Conservation (phyloP, 148 eudicot species). For the Nyssa sinensis region DNA sequence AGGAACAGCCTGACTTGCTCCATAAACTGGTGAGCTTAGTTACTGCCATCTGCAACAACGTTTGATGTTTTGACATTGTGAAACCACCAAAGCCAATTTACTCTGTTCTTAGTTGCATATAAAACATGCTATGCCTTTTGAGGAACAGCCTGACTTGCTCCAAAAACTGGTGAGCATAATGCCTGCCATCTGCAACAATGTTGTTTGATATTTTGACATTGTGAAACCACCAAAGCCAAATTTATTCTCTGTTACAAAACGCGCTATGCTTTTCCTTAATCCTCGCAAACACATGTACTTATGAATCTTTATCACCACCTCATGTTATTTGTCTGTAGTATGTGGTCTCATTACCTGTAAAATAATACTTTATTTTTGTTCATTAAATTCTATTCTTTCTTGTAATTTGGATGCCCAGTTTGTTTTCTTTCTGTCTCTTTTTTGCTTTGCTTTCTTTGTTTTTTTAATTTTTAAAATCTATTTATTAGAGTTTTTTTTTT, state of each 20-base stretch:
- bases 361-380: too few relatives aligned
- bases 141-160: slow-evolving; percentile 97
- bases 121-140: slow-evolving; percentile 45
- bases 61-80: background rate
- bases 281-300: background rate
- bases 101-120: slow-evolving; percentile 4
- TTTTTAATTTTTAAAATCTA: too few relatives aligned
- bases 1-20: slow-evolving; percentile 97
- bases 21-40: slow-evolving; percentile 77
- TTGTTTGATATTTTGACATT: background rate
- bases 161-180: slow-evolving; percentile 74
- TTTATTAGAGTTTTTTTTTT: too few relatives aligned
- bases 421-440: too few relatives aligned
- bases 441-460: too few relatives aligned
- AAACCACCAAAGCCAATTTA: background rate
- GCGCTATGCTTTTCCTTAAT: background rate
- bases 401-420: too few relatives aligned
- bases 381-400: too few relatives aligned
- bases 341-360: background rate
- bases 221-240: background rate
- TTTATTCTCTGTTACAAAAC: background rate
- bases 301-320: background rate
- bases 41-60: background rate
- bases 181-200: background rate
- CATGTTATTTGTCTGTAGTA: too few relatives aligned